phyloP scores from a whole-genome alignment of 2,329 filamentous ascomycete genomes.

The Gnomoniopsis smithogilvyi region DNA sequence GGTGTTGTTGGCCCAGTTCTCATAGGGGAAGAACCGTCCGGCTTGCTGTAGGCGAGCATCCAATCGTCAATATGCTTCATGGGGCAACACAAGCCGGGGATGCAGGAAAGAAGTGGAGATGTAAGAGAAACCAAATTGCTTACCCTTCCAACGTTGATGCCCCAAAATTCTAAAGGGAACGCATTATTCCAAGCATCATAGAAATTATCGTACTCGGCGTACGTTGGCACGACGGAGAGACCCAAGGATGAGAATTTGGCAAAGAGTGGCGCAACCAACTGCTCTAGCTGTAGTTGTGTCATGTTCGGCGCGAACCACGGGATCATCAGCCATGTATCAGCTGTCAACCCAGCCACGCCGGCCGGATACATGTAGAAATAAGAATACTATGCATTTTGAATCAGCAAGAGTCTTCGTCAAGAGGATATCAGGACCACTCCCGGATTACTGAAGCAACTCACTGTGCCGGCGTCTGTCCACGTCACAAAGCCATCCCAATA shows the following conservation, averaged over 20 bases:
- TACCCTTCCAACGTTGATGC: constrained; percentile 33
- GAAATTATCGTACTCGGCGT: constrained; percentile 24
- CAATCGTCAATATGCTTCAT: neutral
- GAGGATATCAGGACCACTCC: neutral
- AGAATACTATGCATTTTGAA: constrained; percentile 32
- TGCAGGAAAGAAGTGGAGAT: neutral
- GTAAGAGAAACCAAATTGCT: neutral
- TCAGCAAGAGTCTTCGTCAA: neutral
- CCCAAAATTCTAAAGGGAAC: constrained; percentile 24
- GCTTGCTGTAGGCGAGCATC: constrained; percentile 21
- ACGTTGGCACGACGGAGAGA: constrained; percentile 25
- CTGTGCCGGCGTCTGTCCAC: constrained; percentile 45
- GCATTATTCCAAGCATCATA: constrained; percentile 26
- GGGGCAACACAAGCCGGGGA: no score
- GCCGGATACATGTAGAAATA: constrained; percentile 22
- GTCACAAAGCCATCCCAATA: constrained; percentile 43
- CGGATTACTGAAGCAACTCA: neutral
- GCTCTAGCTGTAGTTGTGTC: neutral
- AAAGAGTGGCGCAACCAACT: constrained; percentile 23
- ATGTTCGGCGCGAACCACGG: constrained; percentile 16
- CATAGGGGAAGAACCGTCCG: constrained; percentile 32
- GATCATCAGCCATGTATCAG: constrained; percentile 8
- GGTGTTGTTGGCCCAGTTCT: constrained; percentile 27
- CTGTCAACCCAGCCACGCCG: neutral
- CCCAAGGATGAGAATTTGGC: constrained; percentile 45